Percentiles rank a stretch among this genome's conserved stretches.
Conservation (phyloP, 2,329 filamentous ascomycete genomes). For the Neopestalotiopsis sp. region DNA sequence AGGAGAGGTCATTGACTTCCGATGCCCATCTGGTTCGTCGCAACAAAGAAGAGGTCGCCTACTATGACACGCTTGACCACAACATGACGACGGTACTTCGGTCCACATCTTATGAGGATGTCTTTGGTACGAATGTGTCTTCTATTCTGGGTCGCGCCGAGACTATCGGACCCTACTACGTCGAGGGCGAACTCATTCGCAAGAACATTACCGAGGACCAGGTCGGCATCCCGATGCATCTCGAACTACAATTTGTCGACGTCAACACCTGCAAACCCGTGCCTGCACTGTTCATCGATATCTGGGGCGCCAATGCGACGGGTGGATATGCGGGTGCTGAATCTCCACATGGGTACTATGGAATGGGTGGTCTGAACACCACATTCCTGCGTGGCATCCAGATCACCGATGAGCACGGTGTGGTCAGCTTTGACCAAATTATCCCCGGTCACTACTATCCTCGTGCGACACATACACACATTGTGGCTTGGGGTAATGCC, state of each 20-base stretch:
- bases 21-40: neutral
- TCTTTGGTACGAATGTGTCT: conserved; percentile 43
- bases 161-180: conserved; percentile 59
- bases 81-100: conserved; percentile 38
- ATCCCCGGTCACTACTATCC: conserved; percentile 50
- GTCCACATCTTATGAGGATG: conserved; percentile 37
- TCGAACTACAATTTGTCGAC: conserved; percentile 60
- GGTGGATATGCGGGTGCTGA: conserved; percentile 51
- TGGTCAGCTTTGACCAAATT: conserved; percentile 46
- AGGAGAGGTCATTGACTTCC: neutral
- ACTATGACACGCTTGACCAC: neutral
- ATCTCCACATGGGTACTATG: neutral
- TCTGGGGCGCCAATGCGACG: conserved; percentile 53
- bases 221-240: conserved; percentile 50
- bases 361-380: conserved; percentile 44
- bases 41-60: neutral
- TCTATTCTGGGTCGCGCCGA: conserved; percentile 57
- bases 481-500: conserved; percentile 33
- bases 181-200: conserved; percentile 55
- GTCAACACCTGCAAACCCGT: conserved; percentile 57
- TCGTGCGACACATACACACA: conserved; percentile 53
- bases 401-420: conserved; percentile 44
- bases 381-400: conserved; percentile 49
- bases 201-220: conserved; percentile 52
- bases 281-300: conserved; percentile 51